A percentile compares a stretch with the other conserved stretches of the same genome.
Evolutionary conservation across 345 rosid species (phyloP).

Genomic region (Pseudoturritis turrita): DNA sequence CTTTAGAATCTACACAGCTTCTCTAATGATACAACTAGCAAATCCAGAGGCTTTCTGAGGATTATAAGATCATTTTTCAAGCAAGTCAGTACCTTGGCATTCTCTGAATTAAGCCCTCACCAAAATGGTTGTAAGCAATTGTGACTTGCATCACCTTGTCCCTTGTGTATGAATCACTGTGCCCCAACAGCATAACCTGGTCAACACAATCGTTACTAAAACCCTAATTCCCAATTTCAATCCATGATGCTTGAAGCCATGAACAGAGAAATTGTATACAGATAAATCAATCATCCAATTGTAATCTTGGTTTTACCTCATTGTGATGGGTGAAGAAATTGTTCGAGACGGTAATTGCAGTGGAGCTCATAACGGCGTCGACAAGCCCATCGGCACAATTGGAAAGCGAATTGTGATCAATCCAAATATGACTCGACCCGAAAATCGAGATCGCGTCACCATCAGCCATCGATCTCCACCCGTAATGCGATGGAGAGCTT

Average conservation of each 20-base stretch:
- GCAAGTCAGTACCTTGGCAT: conserved; percentile 72
- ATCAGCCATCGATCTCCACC: conserved; percentile 72
- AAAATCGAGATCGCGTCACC: conserved; percentile 73
- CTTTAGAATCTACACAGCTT: not conserved
- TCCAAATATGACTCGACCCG: conserved; percentile 79
- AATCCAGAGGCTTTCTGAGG: not conserved
- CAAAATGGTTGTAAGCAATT: conserved; percentile 95
- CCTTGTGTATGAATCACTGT: conserved; percentile 83
- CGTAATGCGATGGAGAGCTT: conserved; percentile 76
- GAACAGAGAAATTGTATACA: not conserved
- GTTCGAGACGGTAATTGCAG: conserved; percentile 72
- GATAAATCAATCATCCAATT: not conserved
- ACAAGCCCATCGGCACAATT: conserved; percentile 81
- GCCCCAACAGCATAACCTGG: conserved; percentile 94
- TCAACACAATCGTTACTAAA: not conserved
- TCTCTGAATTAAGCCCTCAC: conserved; percentile 96
- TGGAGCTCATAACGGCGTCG: conserved; percentile 68
- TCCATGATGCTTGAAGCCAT: not conserved
- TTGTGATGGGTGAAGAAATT: conserved; percentile 85
- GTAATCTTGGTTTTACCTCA: conserved; percentile 37
- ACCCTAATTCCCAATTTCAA: conserved; percentile 2
- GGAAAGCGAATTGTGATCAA: conserved; percentile 85
- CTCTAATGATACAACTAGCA: not conserved
- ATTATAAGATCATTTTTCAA: not conserved
- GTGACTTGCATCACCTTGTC: conserved; percentile 98